Percentiles rank a stretch among this genome's conserved stretches.
Conservation (phyloP, 75 land plant genomes). For the Larix kaempferi region DNA sequence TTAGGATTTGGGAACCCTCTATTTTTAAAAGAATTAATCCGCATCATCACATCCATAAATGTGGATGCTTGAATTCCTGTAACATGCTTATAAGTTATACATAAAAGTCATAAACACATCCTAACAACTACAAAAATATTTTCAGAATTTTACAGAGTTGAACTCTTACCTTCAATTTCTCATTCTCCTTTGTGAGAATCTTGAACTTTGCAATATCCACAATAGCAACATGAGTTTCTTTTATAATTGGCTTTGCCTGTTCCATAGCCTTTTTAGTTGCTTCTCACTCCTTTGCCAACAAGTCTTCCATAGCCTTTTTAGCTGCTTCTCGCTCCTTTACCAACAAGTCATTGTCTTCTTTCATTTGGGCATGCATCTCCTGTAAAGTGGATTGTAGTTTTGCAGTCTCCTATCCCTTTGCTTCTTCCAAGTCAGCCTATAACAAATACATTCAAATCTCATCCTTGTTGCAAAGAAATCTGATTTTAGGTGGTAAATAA, state of each 20-base stretch:
- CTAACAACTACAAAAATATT: background rate
- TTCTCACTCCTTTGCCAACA: constrained; percentile 60
- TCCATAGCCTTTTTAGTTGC: constrained; percentile 53
- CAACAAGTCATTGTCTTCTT: constrained; percentile 53
- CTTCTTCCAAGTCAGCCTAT: constrained; percentile 89
- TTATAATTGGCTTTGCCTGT: constrained; percentile 45
- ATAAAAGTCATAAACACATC: background rate
- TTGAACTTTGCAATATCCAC: constrained; percentile 63
- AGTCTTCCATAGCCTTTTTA: constrained; percentile 39
- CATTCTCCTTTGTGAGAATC: constrained; percentile 75
- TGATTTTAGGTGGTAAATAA: background rate
- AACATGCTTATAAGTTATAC: background rate
- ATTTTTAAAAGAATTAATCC: background rate
- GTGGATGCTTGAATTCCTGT: background rate
- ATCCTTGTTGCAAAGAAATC: constrained; percentile 9
- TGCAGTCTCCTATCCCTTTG: constrained; percentile 77
- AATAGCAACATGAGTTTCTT: constrained; percentile 45
- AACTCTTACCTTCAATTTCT: constrained; percentile 72
- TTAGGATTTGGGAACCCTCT: background rate
- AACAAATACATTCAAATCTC: background rate
- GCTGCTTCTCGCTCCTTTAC: constrained; percentile 56
- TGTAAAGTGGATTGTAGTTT: constrained; percentile 74
- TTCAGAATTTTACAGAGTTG: background rate
- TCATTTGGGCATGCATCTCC: constrained; percentile 54
- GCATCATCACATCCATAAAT: background rate